Conservation (phyloP, 805 yeast species). For the Ogataea nonfermentans region DNA sequence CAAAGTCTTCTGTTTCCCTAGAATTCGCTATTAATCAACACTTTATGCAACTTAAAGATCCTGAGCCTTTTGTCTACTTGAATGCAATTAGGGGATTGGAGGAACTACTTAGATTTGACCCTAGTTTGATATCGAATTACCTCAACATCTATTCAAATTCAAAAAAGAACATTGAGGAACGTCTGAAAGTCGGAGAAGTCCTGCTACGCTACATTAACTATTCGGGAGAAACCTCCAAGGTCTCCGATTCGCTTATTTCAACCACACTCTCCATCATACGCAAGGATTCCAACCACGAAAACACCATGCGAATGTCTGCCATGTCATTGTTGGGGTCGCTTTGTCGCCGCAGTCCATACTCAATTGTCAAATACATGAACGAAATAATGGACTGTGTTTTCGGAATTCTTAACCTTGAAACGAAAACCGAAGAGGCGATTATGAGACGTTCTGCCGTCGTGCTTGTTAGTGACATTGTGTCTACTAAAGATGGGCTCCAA, state of each 20-base stretch:
- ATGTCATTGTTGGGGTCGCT: conserved; percentile 79
- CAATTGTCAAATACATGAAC: conserved; percentile 44
- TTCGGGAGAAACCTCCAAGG: conserved; percentile 36
- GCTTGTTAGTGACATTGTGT: conserved; percentile 58
- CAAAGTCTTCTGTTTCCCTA: conserved; percentile 47
- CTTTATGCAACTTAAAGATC: conserved; percentile 62
- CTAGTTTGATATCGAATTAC: conserved; percentile 14
- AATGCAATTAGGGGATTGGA: conserved; percentile 81
- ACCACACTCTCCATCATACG: conserved; percentile 38
- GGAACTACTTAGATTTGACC: conserved; percentile 47
- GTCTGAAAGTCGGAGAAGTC: conserved; percentile 83
- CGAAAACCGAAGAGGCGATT: conserved; percentile 41
- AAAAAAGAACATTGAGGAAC: conserved; percentile 50
- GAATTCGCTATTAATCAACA: conserved; percentile 62
- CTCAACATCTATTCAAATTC: conserved; percentile 8
- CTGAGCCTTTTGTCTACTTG: conserved; percentile 84
- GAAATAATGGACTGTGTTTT: conserved; percentile 73
- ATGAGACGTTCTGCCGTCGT: conserved; percentile 77
- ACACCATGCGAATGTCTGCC: conserved; percentile 76
- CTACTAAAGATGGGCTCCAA: conserved; percentile 41
- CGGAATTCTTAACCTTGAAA: conserved; percentile 68
- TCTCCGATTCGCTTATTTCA: conserved; percentile 37
- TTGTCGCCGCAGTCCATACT: conserved; percentile 57
- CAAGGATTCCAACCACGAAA: conserved; percentile 38
- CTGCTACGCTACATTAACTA: conserved; percentile 59